Base-by-base conservation (phyloP, 2,329 filamentous ascomycete species). In the Microdochium nivale region DNA sequence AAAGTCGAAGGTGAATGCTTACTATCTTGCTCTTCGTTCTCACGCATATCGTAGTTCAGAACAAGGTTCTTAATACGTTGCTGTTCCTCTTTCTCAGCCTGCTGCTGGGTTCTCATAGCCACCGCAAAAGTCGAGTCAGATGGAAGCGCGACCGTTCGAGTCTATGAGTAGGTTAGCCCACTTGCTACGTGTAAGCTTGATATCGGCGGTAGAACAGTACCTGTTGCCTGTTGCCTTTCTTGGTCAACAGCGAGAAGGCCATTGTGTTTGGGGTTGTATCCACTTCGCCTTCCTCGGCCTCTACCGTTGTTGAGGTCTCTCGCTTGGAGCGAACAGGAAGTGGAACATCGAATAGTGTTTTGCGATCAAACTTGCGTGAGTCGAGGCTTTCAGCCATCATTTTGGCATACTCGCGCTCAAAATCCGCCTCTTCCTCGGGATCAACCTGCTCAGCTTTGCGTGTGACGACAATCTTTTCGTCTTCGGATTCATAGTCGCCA, bases 301-400 rank as follows among this genome's bases (percentile, higher is more conserved):
- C 65, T 13, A 61, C 59, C 10, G 63, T 58, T 3, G 62, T 58
- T 5, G 71, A 62, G 3, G 70, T 62, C 49, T 91, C 87, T 25
- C 87, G 85, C 66, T 83, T 84, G 25, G 79, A 67, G 52, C 90
- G 87, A 71, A 99, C 91, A 0, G 94, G 94, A n/a, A 99, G 73
- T 1, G 95, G 90, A n/a, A 97, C 89, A 66, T 99, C 95, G 63
- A 99, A 96, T 49, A 94, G 79, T 25, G 88, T 84, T 70, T 96
- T 96, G 55, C 94, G 88, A 64, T 99, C 94, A 59, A 96, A 95
- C 62, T 96, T 96, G 60, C 94, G 84, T 3, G 92, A 95, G 59
- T 99, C 94, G 61, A 96, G 74, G 71, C 92, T 96, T 68, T 99
- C 94, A 49, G 91, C 82, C 92, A 99, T 97, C 82, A 99, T 88